Percentiles rank a stretch among this genome's conserved stretches.
These are phyloP conservation scores for Globisporangium sylvaticum DNA, from an alignment of 352 stramenopile species.

Conservation along the genomic window DNA sequence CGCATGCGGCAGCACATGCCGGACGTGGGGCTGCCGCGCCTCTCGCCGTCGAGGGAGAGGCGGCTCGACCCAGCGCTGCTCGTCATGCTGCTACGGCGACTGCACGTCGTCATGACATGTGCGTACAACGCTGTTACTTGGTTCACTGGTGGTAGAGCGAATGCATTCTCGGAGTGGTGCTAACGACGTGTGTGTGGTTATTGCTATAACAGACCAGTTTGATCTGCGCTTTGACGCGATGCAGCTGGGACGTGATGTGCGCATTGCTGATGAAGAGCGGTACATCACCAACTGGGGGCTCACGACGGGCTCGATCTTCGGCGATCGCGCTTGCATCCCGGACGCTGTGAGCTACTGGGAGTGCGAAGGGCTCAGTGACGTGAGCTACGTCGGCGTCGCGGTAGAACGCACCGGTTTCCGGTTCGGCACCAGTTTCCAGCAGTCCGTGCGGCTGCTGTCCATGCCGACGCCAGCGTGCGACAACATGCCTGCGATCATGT, in stretches of 20 bases:
- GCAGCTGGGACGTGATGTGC: constrained; percentile 41
- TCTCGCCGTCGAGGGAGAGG: constrained; percentile 20
- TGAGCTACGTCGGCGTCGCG: constrained; percentile 51
- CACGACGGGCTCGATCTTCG: constrained; percentile 45
- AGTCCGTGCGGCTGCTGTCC: constrained; percentile 40
- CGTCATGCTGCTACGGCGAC: constrained; percentile 38
- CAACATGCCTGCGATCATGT: constrained; percentile 73
- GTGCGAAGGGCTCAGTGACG: constrained; percentile 52
- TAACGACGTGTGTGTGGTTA: neutral
- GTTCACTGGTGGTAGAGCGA: neutral
- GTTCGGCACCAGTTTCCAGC: constrained; percentile 34
- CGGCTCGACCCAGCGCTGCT: constrained; percentile 30
- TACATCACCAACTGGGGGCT: constrained; percentile 42
- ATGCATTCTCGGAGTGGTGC: neutral
- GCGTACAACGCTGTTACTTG: constrained; percentile 15
- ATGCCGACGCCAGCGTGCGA: constrained; percentile 53
- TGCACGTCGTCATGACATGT: constrained; percentile 55
- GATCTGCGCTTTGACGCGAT: constrained; percentile 42
- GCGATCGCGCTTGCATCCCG: constrained; percentile 33
- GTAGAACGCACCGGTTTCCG: constrained; percentile 16
- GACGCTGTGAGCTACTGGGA: constrained; percentile 67
- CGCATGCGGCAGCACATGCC: constrained; percentile 24
- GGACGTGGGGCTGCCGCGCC: constrained; percentile 22
- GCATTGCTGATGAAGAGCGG: constrained; percentile 31
- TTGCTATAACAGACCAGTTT: constrained; percentile 31